These are phyloP conservation scores for Glebionis coronaria DNA, from an alignment of 129 eudicot species.

Conservation along the genomic window DNA sequence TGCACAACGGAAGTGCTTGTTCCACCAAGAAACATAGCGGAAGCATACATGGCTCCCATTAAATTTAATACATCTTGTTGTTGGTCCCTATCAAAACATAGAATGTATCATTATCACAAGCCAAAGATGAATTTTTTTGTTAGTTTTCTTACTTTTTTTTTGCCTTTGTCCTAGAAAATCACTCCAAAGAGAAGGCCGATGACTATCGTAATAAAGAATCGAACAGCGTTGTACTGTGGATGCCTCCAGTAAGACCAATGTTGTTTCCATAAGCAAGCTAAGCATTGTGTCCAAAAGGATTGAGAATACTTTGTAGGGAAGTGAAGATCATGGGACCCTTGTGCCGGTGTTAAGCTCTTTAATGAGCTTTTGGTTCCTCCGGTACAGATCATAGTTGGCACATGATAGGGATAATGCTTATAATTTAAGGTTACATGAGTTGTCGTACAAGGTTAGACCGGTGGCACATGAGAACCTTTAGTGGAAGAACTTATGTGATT, in stretches of 20 bases:
- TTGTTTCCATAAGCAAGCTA: conserved; percentile 17
- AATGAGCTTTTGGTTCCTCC: conserved; percentile 18
- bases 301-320: conserved; percentile 20
- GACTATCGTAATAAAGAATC: conserved; percentile 15
- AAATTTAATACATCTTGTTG: conserved; percentile 24
- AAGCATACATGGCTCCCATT: conserved; percentile 23
- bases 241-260: conserved; percentile 20
- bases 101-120: background rate
- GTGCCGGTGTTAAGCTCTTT: conserved; percentile 16
- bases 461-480: too few species aligned
- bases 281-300: conserved; percentile 14
- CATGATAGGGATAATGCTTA: too few species aligned
- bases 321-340: conserved; percentile 10
- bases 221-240: conserved; percentile 20
- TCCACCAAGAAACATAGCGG: conserved; percentile 24
- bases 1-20: conserved; percentile 13
- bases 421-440: too few species aligned
- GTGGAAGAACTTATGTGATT: too few species aligned
- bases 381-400: conserved; percentile 18
- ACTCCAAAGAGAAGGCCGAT: conserved; percentile 16
- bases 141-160: conserved; percentile 17
- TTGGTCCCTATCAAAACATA: conserved; percentile 5
- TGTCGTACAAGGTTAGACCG: too few species aligned
- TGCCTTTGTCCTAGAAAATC: conserved; percentile 22
- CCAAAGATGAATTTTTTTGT: background rate